These are phyloP conservation scores for Saccharum hybrid DNA, from an alignment of 202 grass and related monocot species.

Conservation along the genomic window DNA sequence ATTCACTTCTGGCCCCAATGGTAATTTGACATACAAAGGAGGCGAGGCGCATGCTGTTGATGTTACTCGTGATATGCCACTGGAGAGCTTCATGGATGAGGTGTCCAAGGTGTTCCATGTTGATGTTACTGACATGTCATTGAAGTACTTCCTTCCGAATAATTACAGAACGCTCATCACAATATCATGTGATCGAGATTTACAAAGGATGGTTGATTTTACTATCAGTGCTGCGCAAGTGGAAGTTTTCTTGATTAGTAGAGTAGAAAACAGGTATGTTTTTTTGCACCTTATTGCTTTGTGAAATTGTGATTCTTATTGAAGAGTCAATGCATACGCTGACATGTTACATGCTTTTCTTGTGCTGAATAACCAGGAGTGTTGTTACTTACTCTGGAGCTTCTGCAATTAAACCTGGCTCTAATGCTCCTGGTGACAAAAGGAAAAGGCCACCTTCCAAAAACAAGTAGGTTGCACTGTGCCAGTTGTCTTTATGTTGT, in stretches of 20 bases:
- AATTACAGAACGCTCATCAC: conserved; percentile 86
- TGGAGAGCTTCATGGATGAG: conserved; percentile 82
- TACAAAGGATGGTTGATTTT: conserved; percentile 98
- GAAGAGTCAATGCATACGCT: conserved; percentile 25
- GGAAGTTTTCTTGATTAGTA: conserved; percentile 88
- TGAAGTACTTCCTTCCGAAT: conserved; percentile 96
- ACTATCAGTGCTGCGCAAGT: conserved; percentile 68
- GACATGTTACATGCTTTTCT: conserved; percentile 26
- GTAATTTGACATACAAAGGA: conserved; percentile 81
- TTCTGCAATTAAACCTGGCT: conserved; percentile 60
- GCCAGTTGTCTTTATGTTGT: conserved; percentile 25
- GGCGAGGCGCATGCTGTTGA: conserved; percentile 93
- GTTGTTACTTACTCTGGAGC: conserved; percentile 61
- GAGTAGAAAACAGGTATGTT: conserved; percentile 78
- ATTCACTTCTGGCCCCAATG: conserved; percentile 72
- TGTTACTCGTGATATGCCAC: conserved; percentile 63
- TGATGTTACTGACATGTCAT: conserved; percentile 70
- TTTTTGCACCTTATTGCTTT: conserved; percentile 12
- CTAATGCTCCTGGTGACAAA: conserved; percentile 43
- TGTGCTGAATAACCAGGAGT: conserved; percentile 58
- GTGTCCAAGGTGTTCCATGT: conserved; percentile 82
- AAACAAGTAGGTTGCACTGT: conserved; percentile 53
- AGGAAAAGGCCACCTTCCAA: conserved; percentile 52
- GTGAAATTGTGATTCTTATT: conserved; percentile 20
- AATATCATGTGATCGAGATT: conserved; percentile 88